Base-by-base conservation (phyloP, 768 basidiomycete species). In the Antrodiella citrinella region DNA sequence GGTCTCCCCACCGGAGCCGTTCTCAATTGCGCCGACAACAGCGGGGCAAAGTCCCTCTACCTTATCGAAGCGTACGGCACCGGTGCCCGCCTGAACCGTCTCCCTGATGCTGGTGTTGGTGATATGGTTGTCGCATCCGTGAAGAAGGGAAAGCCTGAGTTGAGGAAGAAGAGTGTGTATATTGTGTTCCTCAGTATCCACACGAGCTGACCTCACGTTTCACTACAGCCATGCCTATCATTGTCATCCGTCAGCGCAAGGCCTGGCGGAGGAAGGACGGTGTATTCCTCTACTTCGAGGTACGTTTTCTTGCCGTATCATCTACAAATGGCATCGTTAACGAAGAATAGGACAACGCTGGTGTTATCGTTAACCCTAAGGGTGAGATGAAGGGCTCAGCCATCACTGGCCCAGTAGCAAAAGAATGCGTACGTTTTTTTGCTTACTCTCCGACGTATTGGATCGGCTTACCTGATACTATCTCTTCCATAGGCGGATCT, bases 321-420 rank as follows among this genome's bases (percentile, higher is more conserved):
- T 19, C 13, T 41, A 4, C 44, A 45, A 20, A n/a, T n/a, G n/a
- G n/a, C n/a, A n/a, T n/a, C n/a, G n/a, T n/a, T n/a, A n/a, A n/a
- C n/a, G n/a, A n/a, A n/a, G n/a, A 15, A 21, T 47, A 86, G 86
- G 92, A 95, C 71, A 94, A 94, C 66, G 93, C 92, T 40, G 92
- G 93, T 69, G 93, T 95, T 49, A 95, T 95, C 55, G 92, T 97
- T 62, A 97, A 96, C 76, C 86, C 90, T 65, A 97, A 97, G 80
- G 95, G 95, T 62, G 96, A 99, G 76, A 99, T 99, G 96, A 99
- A 99, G 78, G 95, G 95, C 45, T 94, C 91, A 47, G 90, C 91
- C 53, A 95, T 96, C 66, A 90, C 92, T 26, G 92, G 92, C 51
- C 93, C 92, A 38, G 91, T 99, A 55, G 96, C 95, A 74, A 99